A percentile compares a stretch with the other conserved stretches of the same genome.
Conservation (phyloP, 1,284 basidiomycete species). For the Pascua sp. region DNA sequence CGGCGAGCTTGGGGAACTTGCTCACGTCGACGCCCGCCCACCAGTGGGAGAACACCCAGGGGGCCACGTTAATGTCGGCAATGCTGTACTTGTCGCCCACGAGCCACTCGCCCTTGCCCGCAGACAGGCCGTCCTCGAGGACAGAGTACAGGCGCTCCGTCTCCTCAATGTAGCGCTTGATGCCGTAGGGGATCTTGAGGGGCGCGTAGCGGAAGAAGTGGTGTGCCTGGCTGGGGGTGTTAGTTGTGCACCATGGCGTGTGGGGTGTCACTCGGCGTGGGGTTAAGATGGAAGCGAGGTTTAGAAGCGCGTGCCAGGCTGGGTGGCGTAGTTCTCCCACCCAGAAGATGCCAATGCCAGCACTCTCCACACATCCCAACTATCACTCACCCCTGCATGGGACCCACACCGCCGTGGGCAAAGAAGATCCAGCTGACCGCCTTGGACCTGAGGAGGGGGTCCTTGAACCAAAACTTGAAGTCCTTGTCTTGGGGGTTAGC, state of each 20-base stretch:
- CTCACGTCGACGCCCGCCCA: constrained; percentile 57
- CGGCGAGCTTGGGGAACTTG: constrained; percentile 60
- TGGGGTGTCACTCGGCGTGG: no score
- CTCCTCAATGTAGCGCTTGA: constrained; percentile 68
- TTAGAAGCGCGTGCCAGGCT: no score
- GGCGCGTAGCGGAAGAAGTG: constrained; percentile 51
- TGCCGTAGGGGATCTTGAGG: constrained; percentile 50
- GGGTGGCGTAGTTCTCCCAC: no score
- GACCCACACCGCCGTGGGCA: constrained; percentile 50
- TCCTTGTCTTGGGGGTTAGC: constrained; percentile 44
- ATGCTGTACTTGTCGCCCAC: constrained; percentile 66
- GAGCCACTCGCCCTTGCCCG: constrained; percentile 55
- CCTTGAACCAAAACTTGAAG: constrained; percentile 58
- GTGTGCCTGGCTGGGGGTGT: constrained; percentile 41
- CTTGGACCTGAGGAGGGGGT: constrained; percentile 54
- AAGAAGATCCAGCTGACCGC: constrained; percentile 78
- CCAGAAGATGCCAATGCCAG: no score
- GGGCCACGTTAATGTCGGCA: constrained; percentile 50
- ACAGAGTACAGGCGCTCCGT: constrained; percentile 72
- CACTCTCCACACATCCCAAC: not conserved
- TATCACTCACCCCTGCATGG: constrained; percentile 53
- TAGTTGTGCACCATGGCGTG: no score
- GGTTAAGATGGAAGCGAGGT: no score
- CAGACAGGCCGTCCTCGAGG: constrained; percentile 64
- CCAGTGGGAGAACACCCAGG: constrained; percentile 56